Evolutionary conservation across 2,329 filamentous ascomycete species (phyloP).

Genomic region (Harringtonia lauricola): DNA sequence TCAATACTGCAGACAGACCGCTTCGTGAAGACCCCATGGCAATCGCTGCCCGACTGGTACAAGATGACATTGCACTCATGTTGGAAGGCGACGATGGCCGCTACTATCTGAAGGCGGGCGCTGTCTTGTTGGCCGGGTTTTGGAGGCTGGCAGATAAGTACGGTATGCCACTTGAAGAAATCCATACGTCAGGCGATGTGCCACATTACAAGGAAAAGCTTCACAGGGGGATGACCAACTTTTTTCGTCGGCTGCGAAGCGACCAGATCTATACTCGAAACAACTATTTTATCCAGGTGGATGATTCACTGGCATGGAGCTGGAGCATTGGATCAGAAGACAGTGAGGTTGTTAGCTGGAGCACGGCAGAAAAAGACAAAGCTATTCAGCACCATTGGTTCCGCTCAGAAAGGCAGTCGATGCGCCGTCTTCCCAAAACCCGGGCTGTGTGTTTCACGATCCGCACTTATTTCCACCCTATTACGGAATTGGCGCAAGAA

Average conservation of each 20-base stretch:
- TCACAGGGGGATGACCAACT: slow-evolving; percentile 69
- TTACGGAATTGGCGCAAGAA: slow-evolving; percentile 57
- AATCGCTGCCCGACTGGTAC: slow-evolving; percentile 58
- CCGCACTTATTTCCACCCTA: slow-evolving; percentile 65
- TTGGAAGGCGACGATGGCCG: slow-evolving; percentile 64
- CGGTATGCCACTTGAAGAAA: slow-evolving; percentile 67
- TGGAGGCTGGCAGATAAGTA: slow-evolving; percentile 76
- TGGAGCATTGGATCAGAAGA: slow-evolving; percentile 67
- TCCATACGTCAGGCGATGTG: slow-evolving; percentile 69
- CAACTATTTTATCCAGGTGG: slow-evolving; percentile 84
- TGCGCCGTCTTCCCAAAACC: slow-evolving; percentile 49
- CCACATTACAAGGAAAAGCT: slow-evolving; percentile 61
- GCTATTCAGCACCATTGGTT: slow-evolving; percentile 67
- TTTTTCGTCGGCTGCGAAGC: slow-evolving; percentile 62
- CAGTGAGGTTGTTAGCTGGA: slow-evolving; percentile 53
- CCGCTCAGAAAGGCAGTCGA: slow-evolving; percentile 61
- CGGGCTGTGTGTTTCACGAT: slow-evolving; percentile 63
- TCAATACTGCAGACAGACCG: slow-evolving; percentile 54
- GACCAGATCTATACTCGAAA: slow-evolving; percentile 55
- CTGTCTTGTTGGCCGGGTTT: slow-evolving; percentile 69
- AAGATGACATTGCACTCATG: slow-evolving; percentile 81
- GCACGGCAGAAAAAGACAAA: slow-evolving; percentile 62
- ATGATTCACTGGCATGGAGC: slow-evolving; percentile 67
- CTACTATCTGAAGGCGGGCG: slow-evolving; percentile 70
- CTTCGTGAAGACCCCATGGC: slow-evolving; percentile 70